phyloP scores from a whole-genome alignment of 2,329 filamentous ascomycete species.

The Scedosporium minutisporum region DNA sequence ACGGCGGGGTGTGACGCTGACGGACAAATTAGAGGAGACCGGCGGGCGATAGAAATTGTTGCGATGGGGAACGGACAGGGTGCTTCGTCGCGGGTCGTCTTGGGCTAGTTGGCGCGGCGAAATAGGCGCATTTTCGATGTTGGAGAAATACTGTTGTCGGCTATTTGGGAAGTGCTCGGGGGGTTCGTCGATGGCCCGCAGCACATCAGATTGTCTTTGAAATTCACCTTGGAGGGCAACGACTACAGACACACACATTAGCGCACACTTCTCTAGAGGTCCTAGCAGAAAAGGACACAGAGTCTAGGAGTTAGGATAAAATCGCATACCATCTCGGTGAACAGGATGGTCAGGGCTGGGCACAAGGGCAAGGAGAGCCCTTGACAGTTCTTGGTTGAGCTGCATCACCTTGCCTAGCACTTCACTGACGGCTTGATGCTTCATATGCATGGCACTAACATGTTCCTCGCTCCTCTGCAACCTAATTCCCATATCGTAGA shows the following conservation, averaged over 20 bases:
- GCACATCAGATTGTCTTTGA: conserved; percentile 48
- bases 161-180: conserved; percentile 59
- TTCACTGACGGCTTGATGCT: conserved; percentile 74
- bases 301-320: neutral
- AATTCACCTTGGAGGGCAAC: conserved; percentile 48
- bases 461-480: conserved; percentile 77
- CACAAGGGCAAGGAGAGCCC: conserved; percentile 62
- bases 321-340: conserved; percentile 66
- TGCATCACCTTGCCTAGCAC: conserved; percentile 60
- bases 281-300: neutral
- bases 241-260: conserved; percentile 27
- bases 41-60: conserved; percentile 64
- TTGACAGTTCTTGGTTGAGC: conserved; percentile 78
- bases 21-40: conserved; percentile 71
- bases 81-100: conserved; percentile 69
- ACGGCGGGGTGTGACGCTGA: conserved; percentile 63
- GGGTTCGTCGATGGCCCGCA: conserved; percentile 48
- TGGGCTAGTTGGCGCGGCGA: conserved; percentile 82
- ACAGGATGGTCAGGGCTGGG: conserved; percentile 62
- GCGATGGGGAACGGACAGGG: conserved; percentile 51
- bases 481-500: conserved; percentile 70
- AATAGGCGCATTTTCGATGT: conserved; percentile 65
- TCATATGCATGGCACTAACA: conserved; percentile 67
- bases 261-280: neutral
- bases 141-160: conserved; percentile 52